phyloP scores from a whole-genome alignment of 352 stramenopile species.

The Peronospora farinosa region DNA sequence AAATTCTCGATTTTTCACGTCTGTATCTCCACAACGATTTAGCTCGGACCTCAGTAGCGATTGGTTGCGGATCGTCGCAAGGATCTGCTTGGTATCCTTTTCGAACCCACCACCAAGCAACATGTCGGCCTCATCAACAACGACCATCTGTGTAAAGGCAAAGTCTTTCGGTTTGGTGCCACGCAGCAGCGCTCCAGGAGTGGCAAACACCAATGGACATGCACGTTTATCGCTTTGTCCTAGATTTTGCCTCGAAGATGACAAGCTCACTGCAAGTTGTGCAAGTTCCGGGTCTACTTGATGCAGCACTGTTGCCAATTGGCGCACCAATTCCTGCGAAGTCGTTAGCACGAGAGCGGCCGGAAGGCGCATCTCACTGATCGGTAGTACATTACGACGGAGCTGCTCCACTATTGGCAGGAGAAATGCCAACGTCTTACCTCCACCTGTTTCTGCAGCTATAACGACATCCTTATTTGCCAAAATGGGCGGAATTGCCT shows the following conservation, averaged over 20 bases:
- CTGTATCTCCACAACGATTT: slow-evolving; percentile 28
- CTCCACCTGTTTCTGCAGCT: slow-evolving; percentile 91
- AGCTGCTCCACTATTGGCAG: slow-evolving; percentile 79
- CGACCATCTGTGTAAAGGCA: slow-evolving; percentile 62
- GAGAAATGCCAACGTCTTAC: slow-evolving; percentile 95
- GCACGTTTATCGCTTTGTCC: slow-evolving; percentile 20
- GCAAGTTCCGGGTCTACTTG: slow-evolving; percentile 38
- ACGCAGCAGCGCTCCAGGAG: slow-evolving; percentile 54
- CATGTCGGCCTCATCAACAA: slow-evolving; percentile 82
- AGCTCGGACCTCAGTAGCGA: slow-evolving; percentile 39
- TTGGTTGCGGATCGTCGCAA: slow-evolving; percentile 76
- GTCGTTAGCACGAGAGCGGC: slow-evolving; percentile 77
- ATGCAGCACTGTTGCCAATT: slow-evolving; percentile 49
- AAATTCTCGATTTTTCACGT: slow-evolving; percentile 10
- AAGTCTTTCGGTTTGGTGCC: slow-evolving; percentile 64
- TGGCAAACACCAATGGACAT: slow-evolving; percentile 57
- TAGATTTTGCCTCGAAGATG: slow-evolving; percentile 49
- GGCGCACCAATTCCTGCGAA: slow-evolving; percentile 81
- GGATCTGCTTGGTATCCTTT: slow-evolving; percentile 73
- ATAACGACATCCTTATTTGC: slow-evolving; percentile 83
- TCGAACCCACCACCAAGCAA: slow-evolving; percentile 68
- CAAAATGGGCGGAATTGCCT: slow-evolving; percentile 57
- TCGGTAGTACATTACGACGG: slow-evolving; percentile 21
- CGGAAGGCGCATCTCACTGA: slow-evolving; percentile 40
- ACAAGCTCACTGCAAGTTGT: slow-evolving; percentile 35